Conservation (phyloP, 2,329 filamentous ascomycete species). For the Diaporthe sp. region DNA sequence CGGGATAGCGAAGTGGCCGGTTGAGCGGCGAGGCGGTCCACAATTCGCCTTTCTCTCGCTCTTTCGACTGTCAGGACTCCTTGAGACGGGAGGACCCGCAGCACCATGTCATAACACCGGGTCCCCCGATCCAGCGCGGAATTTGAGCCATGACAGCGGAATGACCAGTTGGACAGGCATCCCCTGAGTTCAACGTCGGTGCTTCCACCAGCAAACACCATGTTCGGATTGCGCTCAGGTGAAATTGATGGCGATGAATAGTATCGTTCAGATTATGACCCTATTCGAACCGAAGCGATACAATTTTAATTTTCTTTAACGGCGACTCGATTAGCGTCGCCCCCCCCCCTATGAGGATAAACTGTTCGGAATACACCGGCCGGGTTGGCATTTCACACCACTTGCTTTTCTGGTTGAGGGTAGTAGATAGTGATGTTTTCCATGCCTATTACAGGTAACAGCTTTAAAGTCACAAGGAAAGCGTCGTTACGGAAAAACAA, state of each 20-base stretch:
- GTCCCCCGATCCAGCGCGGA: slow-evolving; percentile 5
- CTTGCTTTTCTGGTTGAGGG: too few relatives aligned
- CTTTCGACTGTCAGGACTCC: not conserved
- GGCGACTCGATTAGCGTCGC: too few relatives aligned
- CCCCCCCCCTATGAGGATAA: too few relatives aligned
- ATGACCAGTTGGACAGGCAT: slow-evolving; percentile 9
- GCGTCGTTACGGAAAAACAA: too few relatives aligned
- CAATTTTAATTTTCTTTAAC: too few relatives aligned
- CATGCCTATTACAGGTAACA: too few relatives aligned
- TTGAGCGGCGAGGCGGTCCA: slow-evolving; percentile 2
- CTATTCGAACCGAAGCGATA: not conserved
- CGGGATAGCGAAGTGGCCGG: slow-evolving; percentile 18
- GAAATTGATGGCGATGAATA: not conserved
- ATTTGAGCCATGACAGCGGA: slow-evolving; percentile 6
- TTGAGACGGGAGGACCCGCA: slow-evolving; percentile 10
- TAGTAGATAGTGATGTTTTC: too few relatives aligned
- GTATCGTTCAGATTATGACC: not conserved
- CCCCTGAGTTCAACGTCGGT: not conserved
- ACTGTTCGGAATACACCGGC: too few relatives aligned
- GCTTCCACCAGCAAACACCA: not conserved
- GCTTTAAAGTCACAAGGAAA: too few relatives aligned
- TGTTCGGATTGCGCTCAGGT: not conserved
- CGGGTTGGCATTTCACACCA: too few relatives aligned
- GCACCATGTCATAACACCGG: slow-evolving; percentile 18
- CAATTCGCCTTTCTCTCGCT: slow-evolving; percentile 21